Evolutionary conservation across 2,329 filamentous ascomycete species (phyloP), one percentile per base, ranked within the genome.

Genomic region (Chaetomiaceae sp.): DNA sequence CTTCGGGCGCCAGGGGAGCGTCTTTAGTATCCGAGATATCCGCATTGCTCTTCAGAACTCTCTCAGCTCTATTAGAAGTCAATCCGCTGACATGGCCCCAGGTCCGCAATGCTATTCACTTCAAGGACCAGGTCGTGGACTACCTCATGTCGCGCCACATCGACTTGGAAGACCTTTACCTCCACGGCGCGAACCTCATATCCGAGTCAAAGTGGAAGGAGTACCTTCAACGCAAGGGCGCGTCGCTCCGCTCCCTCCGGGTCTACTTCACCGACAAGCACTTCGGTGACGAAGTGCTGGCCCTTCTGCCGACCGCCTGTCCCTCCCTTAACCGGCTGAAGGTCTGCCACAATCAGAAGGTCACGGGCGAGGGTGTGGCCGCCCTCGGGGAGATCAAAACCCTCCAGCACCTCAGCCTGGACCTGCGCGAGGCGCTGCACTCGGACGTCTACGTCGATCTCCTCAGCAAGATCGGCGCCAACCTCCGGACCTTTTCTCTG

Each of bases 121-220:
- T 96, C 76, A 96, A 95, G 69, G 88, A 96, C 64, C 77, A 78
- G 36, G 87, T 91, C 38, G 79, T 96, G 69, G 82, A 89, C 48
- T 96, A 92, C 67, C 80, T 96, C 64, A 75, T 89, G 19, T 83
- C 84, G 51, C 87, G 89, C 44, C 79, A 87, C 46, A 80, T 83
- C 46, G 71, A 79, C 8, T 75, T 96, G n/a, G 80, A 84, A 55
- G 78, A 83, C 52, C 76, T 97, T 39, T 88, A 90, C 58, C 77
- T 97, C 0, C 86, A 94, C 58, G 89, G 90, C 11, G 84, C 89
- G 9, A 97, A 96, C 61, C 81, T 97, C 1, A 75, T 97, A 15
- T 84, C 86, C 9, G 84, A 94, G 56, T 74, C 79, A 4, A 84
- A 83, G 65, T 96, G 91, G 91, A 76, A 80, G 47, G 75, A 80